These are phyloP conservation scores for Ascochyta rabiei DNA, from an alignment of 2,329 filamentous ascomycete genomes.

Conservation along the genomic window DNA sequence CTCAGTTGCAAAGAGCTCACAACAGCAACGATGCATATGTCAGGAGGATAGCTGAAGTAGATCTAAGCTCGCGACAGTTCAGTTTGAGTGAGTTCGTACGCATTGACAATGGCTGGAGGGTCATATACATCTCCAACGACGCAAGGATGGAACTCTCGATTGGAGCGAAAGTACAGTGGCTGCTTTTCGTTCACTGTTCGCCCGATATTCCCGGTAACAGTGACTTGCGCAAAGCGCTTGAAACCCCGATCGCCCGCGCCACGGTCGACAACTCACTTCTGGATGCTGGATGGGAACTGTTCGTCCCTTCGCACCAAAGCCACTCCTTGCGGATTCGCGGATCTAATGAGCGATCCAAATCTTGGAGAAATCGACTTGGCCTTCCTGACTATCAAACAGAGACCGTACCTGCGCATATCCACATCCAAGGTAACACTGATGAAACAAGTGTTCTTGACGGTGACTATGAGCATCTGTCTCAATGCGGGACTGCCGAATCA, in stretches of 20 bases:
- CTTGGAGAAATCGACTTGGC: slow-evolving; percentile 47
- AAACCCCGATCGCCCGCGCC: slow-evolving; percentile 30
- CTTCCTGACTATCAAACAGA: slow-evolving; percentile 49
- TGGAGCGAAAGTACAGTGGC: slow-evolving; percentile 53
- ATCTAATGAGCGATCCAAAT: slow-evolving; percentile 28
- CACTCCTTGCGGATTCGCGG: slow-evolving; percentile 27
- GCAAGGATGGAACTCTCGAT: slow-evolving; percentile 49
- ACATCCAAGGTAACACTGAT: slow-evolving; percentile 46
- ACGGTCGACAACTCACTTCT: slow-evolving; percentile 18
- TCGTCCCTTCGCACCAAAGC: slow-evolving; percentile 17
- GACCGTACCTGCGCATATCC: slow-evolving; percentile 53
- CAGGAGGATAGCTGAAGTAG: slow-evolving; percentile 11
- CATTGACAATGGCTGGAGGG: slow-evolving; percentile 49
- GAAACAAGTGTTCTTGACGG: slow-evolving; percentile 52
- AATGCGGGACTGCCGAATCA: slow-evolving; percentile 63
- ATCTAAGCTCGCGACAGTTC: slow-evolving; percentile 20
- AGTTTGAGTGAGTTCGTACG: slow-evolving; percentile 26
- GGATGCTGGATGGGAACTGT: slow-evolving; percentile 32
- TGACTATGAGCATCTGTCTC: slow-evolving; percentile 56
- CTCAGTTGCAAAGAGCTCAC: background rate
- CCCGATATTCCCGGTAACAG: slow-evolving; percentile 47
- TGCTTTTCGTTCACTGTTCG: slow-evolving; percentile 53
- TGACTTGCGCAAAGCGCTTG: slow-evolving; percentile 50
- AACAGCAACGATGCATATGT: slow-evolving; percentile 11
- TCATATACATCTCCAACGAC: slow-evolving; percentile 48